Conservation (phyloP, 164 flowering plant species). For the Buxus sempervirens region DNA sequence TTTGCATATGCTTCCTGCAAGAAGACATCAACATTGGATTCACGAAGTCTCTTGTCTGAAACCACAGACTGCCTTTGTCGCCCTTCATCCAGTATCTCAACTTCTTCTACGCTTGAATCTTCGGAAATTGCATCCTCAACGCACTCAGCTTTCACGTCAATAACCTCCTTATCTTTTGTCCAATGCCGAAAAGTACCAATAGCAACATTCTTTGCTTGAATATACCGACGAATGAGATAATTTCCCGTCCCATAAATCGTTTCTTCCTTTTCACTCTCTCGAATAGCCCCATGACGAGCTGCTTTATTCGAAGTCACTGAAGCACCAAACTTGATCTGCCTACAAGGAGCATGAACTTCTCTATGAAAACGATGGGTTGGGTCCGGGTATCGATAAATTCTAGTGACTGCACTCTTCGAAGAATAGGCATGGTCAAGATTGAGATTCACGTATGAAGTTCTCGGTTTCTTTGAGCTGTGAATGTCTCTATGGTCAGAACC, state of each 20-base stretch:
- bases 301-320: slow-evolving; percentile 10
- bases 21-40: slow-evolving; percentile 12
- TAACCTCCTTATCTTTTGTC: slow-evolving; percentile 32
- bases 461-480: slow-evolving; percentile 21
- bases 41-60: slow-evolving; percentile 17
- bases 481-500: slow-evolving; percentile 2
- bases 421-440: not conserved
- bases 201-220: slow-evolving; percentile 21
- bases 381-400: slow-evolving; percentile 22
- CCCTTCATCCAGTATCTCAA: slow-evolving; percentile 31
- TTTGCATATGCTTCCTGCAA: slow-evolving; percentile 26
- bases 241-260: slow-evolving; percentile 32
- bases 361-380: slow-evolving; percentile 21
- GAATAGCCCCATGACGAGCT: not conserved
- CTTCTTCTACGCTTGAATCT: slow-evolving; percentile 41
- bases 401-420: slow-evolving; percentile 3
- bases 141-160: slow-evolving; percentile 26
- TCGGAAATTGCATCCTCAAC: slow-evolving; percentile 23
- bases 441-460: slow-evolving; percentile 9
- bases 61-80: slow-evolving; percentile 21
- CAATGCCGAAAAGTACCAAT: slow-evolving; percentile 16
- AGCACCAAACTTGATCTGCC: slow-evolving; percentile 28
- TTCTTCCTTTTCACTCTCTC: slow-evolving; percentile 1
- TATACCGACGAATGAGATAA: slow-evolving; percentile 10
- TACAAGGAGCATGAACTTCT: slow-evolving; percentile 64